A percentile compares a stretch with the other conserved stretches of the same genome.
phyloP scores from a whole-genome alignment of 331 rosid species.

The Phaseolus coccineus region DNA sequence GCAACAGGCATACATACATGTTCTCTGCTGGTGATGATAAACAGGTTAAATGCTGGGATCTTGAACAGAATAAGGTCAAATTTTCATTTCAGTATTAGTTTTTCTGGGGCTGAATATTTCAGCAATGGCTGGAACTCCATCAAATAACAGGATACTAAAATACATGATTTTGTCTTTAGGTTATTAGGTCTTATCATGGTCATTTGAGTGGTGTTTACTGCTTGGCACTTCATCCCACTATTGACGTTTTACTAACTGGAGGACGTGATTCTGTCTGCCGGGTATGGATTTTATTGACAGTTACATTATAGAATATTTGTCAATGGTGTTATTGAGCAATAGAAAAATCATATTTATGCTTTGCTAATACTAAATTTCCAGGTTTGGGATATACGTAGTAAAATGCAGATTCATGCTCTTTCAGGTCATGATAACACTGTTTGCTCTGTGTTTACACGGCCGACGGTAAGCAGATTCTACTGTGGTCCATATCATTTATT shows the following conservation, averaged over 20 bases:
- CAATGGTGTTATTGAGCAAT: constrained; percentile 19
- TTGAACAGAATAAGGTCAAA: constrained; percentile 94
- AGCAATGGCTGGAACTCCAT: constrained; percentile 19
- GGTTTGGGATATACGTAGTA: constrained; percentile 99
- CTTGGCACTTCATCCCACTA: constrained; percentile 95
- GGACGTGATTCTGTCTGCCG: constrained; percentile 99
- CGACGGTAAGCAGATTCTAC: constrained; percentile 66
- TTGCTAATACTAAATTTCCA: constrained; percentile 55
- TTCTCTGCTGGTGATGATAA: constrained; percentile 99
- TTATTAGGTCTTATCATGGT: constrained; percentile 96
- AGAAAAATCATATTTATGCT: constrained; percentile 28
- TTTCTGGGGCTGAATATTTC: constrained; percentile 38
- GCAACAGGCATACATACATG: constrained; percentile 93
- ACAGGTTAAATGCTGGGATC: constrained; percentile 99
- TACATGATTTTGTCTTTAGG: constrained; percentile 54
- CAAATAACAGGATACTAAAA: constrained; percentile 26
- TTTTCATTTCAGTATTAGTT: constrained; percentile 18
- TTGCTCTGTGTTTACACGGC: constrained; percentile 95
- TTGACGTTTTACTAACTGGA: constrained; percentile 90
- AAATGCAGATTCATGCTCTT: constrained; percentile 87
- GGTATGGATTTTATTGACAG: constrained; percentile 61
- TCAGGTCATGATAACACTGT: constrained; percentile 97
- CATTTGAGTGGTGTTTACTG: constrained; percentile 99
- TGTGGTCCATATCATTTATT: not conserved
- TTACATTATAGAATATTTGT: constrained; percentile 20